Evolutionary conservation across 2,329 filamentous ascomycete species (phyloP).

Genomic region (Diaporthe citrichinensis): DNA sequence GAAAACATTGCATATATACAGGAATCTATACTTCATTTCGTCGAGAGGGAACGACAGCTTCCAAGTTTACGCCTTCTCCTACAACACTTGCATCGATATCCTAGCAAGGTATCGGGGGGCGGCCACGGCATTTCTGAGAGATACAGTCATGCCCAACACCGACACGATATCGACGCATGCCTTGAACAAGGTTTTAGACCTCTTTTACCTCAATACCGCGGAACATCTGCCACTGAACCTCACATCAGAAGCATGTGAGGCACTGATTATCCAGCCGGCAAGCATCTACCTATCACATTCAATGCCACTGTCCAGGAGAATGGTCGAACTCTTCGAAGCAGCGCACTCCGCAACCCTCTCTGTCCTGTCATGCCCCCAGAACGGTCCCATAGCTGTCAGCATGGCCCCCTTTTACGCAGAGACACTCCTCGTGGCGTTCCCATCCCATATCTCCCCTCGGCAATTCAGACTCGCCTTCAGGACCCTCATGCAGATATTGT

Average conservation of each 20-base stretch:
- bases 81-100: slow-evolving; percentile 85
- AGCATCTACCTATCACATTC: slow-evolving; percentile 76
- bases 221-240: slow-evolving; percentile 85
- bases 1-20: slow-evolving; percentile 80
- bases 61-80: slow-evolving; percentile 87
- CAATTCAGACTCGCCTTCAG: slow-evolving; percentile 93
- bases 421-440: slow-evolving; percentile 84
- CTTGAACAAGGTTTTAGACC: slow-evolving; percentile 80
- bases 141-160: slow-evolving; percentile 65
- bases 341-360: slow-evolving; percentile 88
- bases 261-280: slow-evolving; percentile 80
- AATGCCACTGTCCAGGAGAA: slow-evolving; percentile 59
- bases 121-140: slow-evolving; percentile 75
- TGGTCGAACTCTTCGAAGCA: slow-evolving; percentile 82
- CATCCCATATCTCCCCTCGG: slow-evolving; percentile 80
- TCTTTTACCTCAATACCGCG: slow-evolving; percentile 89
- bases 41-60: slow-evolving; percentile 81
- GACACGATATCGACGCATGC: slow-evolving; percentile 73
- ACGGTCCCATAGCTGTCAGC: slow-evolving; percentile 76
- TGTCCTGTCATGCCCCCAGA: slow-evolving; percentile 84
- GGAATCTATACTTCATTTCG: slow-evolving; percentile 86
- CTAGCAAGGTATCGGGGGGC: slow-evolving; percentile 79
- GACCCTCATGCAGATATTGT: slow-evolving; percentile 84
- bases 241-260: slow-evolving; percentile 76
- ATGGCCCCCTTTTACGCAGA: slow-evolving; percentile 89